Conservation (phyloP, 2,329 filamentous ascomycete species). For the Gremmenia infestans region DNA sequence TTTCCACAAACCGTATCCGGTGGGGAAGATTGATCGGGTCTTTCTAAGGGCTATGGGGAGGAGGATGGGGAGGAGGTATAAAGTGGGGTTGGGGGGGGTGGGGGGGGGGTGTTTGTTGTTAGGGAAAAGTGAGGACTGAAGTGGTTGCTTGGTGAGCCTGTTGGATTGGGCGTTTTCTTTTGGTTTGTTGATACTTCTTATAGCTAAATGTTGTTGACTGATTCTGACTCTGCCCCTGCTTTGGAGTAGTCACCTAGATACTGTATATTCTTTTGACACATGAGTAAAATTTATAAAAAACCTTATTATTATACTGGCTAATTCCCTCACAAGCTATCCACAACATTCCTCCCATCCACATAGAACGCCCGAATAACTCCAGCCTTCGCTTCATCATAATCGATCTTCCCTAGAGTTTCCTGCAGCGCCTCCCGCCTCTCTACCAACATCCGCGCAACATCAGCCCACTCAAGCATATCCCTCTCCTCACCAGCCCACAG, state of each 20-base stretch:
- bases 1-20: constrained; percentile 5
- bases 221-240: too few species aligned
- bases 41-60: constrained; percentile 5
- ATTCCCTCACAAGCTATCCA: neutral
- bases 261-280: too few species aligned
- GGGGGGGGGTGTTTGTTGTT: constrained; percentile 2
- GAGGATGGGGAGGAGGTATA: constrained; percentile 7
- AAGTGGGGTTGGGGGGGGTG: too few species aligned
- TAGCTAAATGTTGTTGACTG: too few species aligned
- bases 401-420: constrained; percentile 28
- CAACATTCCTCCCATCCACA: constrained; percentile 14
- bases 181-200: too few species aligned
- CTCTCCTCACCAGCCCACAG: constrained; percentile 18
- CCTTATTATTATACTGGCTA: too few species aligned
- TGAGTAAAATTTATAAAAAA: too few species aligned
- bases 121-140: neutral
- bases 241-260: too few species aligned
- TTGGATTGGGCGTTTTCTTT: too few species aligned
- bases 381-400: constrained; percentile 30
- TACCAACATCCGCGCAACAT: constrained; percentile 30
- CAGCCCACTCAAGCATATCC: constrained; percentile 27
- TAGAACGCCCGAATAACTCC: constrained; percentile 28
- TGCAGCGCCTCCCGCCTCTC: constrained; percentile 29
- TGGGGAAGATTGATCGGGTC: constrained; percentile 3
- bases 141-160: too few species aligned